Evolutionary conservation across 2,329 filamentous ascomycete species (phyloP), one percentile per base, ranked within the genome.

Genomic region (Aspergillus pseudotamarii): DNA sequence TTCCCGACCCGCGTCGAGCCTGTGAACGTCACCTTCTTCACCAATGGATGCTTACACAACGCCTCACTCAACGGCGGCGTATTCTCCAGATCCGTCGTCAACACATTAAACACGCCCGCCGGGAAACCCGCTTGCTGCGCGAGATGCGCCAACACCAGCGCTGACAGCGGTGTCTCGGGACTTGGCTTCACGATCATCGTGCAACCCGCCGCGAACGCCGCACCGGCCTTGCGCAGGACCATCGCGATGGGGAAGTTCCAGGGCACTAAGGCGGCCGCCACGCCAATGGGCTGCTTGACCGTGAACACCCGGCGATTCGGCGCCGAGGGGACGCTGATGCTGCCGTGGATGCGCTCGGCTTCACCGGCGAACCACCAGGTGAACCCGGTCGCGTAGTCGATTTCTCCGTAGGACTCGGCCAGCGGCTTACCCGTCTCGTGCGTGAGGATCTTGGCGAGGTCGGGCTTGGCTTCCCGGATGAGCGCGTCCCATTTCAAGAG

Each of bases 181-280:
- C 87, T 89, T 2, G 90, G 88, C 78, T 92, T 92, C 19, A 87
- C 82, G 34, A 94, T 82, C 87, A 94, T 91, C 1, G 89, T 89
- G 72, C 89, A 92, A 1, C 90, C 90, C 3, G 89, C 89, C 1
- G 90, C 90, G 45, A 92, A 77, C 1, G 89, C 89, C 8, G 89
- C 88, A 55, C 86, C 83, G 2, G 85, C 88, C 73, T 92, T 92
- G 36, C 90, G 82, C 58, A 91, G 75, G 8, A 91, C 83, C 86
- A 92, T 82, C 36, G 88, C 88, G 57, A 90, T 82, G 0, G 88
- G 88, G 67, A 91, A 91, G 70, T 92, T 91, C 89, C 89, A 92
- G 5, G 90, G 89, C 1, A 91, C 89, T 19, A 92, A 78, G 0
- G 89, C 89, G 0, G 85, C 89, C 0, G 86, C 83, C 12, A 91